phyloP scores from a whole-genome alignment of 2,329 filamentous ascomycete species.

The Calonectria hawksworthii region DNA sequence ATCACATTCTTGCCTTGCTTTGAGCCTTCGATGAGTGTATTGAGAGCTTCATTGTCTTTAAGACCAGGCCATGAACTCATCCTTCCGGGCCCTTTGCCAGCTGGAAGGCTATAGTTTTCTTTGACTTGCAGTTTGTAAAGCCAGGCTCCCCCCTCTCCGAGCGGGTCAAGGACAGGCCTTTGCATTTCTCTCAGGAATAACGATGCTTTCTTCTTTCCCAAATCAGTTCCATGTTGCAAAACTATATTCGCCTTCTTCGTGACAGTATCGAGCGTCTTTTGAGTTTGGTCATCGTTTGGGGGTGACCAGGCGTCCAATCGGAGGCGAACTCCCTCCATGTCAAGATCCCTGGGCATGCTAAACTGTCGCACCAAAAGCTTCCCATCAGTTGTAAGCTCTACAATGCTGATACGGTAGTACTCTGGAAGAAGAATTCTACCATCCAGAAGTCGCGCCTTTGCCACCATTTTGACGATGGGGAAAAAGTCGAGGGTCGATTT shows the following conservation, averaged over 20 bases:
- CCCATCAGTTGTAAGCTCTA: slow-evolving; percentile 35
- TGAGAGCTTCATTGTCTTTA: slow-evolving; percentile 21
- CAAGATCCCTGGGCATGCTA: slow-evolving; percentile 28
- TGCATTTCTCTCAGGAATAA: slow-evolving; percentile 10
- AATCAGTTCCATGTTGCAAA: not conserved
- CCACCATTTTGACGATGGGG: slow-evolving; percentile 33
- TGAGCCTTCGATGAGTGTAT: slow-evolving; percentile 25
- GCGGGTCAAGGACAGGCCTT: not conserved
- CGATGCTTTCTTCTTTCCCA: slow-evolving; percentile 23
- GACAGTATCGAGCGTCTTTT: slow-evolving; percentile 16
- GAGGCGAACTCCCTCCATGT: slow-evolving; percentile 16
- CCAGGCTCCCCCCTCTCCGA: slow-evolving; percentile 32
- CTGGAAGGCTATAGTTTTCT: slow-evolving; percentile 23
- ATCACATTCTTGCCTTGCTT: slow-evolving; percentile 28
- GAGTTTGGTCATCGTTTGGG: slow-evolving; percentile 22
- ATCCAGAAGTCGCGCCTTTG: slow-evolving; percentile 35
- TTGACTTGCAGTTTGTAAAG: slow-evolving; percentile 30
- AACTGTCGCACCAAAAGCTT: slow-evolving; percentile 28
- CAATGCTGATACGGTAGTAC: slow-evolving; percentile 33
- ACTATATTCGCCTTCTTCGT: slow-evolving; percentile 23
- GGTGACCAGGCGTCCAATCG: slow-evolving; percentile 39
- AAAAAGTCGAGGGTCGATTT: slow-evolving; percentile 7
- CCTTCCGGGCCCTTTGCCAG: slow-evolving; percentile 34
- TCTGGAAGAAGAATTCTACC: slow-evolving; percentile 34
- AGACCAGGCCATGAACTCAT: slow-evolving; percentile 31